Percentiles rank a stretch among this genome's conserved stretches.
phyloP scores from a whole-genome alignment of 768 basidiomycete genomes.

The Lactarius vividus region DNA sequence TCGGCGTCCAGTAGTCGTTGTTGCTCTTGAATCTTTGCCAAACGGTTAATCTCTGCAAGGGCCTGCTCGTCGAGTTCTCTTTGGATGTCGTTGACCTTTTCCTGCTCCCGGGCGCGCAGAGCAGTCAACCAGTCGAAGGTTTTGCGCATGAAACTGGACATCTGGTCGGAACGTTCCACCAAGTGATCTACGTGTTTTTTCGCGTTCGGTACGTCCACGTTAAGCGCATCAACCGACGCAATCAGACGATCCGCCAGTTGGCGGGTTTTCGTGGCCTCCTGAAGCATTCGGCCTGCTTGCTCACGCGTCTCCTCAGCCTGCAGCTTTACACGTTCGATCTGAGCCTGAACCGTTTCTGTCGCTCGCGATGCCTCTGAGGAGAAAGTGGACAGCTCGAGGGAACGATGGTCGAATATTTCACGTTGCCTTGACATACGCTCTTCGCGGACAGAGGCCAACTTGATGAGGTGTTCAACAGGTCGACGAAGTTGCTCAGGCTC shows the following conservation, averaged over 20 bases:
- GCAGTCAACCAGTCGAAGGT: slow-evolving; percentile 7
- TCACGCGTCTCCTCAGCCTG: slow-evolving; percentile 8
- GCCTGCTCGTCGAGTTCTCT: slow-evolving; percentile 16
- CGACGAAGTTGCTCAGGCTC: slow-evolving; percentile 9
- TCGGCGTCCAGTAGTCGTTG: slow-evolving; percentile 9
- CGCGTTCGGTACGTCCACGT: background rate
- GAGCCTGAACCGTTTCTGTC: slow-evolving; percentile 3
- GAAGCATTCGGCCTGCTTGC: slow-evolving; percentile 13
- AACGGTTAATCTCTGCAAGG: background rate
- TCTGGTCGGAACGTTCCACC: slow-evolving; percentile 11
- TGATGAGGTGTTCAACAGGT: slow-evolving; percentile 14
- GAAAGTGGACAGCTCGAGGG: slow-evolving; percentile 19
- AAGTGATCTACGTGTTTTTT: slow-evolving; percentile 2
- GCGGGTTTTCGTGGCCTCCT: slow-evolving; percentile 19
- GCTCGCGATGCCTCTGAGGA: slow-evolving; percentile 1
- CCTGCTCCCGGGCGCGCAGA: slow-evolving; percentile 11
- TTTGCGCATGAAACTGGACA: slow-evolving; percentile 8
- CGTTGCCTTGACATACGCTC: slow-evolving; percentile 12
- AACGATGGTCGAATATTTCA: slow-evolving; percentile 7
- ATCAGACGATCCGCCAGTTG: slow-evolving; percentile 14
- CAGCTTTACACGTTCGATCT: slow-evolving; percentile 3
- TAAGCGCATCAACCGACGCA: slow-evolving; percentile 4
- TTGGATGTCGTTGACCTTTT: background rate
- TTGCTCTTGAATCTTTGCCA: slow-evolving; percentile 1
- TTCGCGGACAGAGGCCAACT: slow-evolving; percentile 11